Evolutionary conservation across 2,329 filamentous ascomycete genomes (phyloP).

Genomic region (Dothidotthia symphoricarpi): DNA sequence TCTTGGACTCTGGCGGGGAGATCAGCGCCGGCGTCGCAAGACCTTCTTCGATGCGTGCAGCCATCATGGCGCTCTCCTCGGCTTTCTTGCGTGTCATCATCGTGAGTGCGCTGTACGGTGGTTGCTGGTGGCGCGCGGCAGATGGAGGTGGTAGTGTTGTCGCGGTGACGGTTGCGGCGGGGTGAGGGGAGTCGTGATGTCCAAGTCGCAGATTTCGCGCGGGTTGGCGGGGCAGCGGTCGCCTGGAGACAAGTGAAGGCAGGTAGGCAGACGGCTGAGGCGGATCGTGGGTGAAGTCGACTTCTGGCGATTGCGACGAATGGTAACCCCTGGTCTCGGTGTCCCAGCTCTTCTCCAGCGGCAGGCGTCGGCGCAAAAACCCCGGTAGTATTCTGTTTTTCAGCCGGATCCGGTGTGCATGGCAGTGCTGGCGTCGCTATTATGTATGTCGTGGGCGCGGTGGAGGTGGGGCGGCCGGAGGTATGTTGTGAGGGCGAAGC

Average conservation of each 20-base stretch:
- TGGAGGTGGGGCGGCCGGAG: conserved; percentile 11
- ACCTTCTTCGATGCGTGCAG: conserved; percentile 24
- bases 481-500: conserved; percentile 15
- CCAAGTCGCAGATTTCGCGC: neutral
- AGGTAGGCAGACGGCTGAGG: conserved; percentile 6
- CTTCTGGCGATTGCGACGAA: conserved; percentile 12
- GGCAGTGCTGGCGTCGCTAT: conserved; percentile 3
- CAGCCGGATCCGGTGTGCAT: conserved; percentile 10
- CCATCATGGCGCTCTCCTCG: conserved; percentile 15
- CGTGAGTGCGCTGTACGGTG: conserved; percentile 10
- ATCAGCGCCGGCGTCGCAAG: conserved; percentile 48
- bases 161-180: conserved; percentile 1
- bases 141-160: conserved; percentile 2
- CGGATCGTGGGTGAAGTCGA: conserved; percentile 19
- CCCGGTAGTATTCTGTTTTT: conserved; percentile 6
- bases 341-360: conserved; percentile 12
- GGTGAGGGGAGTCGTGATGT: neutral
- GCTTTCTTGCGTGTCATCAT: conserved; percentile 21
- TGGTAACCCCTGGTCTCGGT: conserved; percentile 10
- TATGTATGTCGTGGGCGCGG: conserved; percentile 5
- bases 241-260: conserved; percentile 7
- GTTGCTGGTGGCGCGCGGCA: conserved; percentile 2
- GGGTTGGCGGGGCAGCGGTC: conserved; percentile 1
- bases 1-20: conserved; percentile 60
- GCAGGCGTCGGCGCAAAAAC: conserved; percentile 11